Base-by-base conservation (phyloP, 177 flowering plant genomes). In the Vitis hybrid region DNA sequence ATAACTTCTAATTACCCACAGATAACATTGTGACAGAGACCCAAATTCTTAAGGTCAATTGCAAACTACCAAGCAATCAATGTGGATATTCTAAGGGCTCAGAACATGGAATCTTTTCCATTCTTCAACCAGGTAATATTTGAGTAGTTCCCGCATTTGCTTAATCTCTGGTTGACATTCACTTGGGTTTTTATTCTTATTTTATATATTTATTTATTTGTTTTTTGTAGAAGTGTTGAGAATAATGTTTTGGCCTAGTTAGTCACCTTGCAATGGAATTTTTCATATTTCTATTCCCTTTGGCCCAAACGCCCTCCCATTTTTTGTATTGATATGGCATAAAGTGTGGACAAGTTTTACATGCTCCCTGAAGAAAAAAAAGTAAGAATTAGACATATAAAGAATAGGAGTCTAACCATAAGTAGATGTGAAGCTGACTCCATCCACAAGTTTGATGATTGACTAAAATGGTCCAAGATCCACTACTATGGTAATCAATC, bases 91-190 rank as follows among this genome's bases (percentile, higher is more conserved):
- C 82, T 94, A 33, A 82, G 97, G 70, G 97, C 94, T 60, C 98
- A 94, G 69, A 92, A 94, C 65, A 84, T 92, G 90, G 97, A 94
- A 81, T 86, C 97, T 45, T 78, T 83, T 83, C 97, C 97, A 8
- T 90, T 86, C 78, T 94, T 94, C 81, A 92, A 94, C 77, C 97
- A 92, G 94, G 98, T 89, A 74, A 55, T 55, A 66, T 69, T 70
- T 62, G 15, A 16, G 51, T 14, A 39, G 8, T 6, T 0, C 8
- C 48, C 1, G 0, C 29, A 39, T 26, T 45, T 51, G 6, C 55
- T 11, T 58, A 65, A 12, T 71, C 16, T 53, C 59, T 26, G 4
- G 14, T 60, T 49, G 1, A 6, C 29, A 33, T 67, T 14, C 56
- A 51, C n/a, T 26, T 12, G 29, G 20, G 26, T n/a, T 39, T 66